phyloP scores from a whole-genome alignment of 192 early-diverging fungal species.

The Backusella australiensis region DNA sequence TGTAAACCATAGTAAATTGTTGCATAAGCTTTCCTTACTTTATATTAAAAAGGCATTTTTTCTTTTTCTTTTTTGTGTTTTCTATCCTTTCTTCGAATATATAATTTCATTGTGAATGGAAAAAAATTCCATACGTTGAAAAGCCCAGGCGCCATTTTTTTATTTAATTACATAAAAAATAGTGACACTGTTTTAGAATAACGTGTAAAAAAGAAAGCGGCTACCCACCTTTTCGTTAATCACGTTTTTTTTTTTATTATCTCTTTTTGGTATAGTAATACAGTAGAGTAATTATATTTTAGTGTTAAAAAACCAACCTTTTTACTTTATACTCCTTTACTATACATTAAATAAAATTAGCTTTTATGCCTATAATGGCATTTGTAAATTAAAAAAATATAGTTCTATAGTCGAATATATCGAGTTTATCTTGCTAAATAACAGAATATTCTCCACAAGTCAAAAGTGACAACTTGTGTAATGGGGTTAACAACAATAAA shows the following conservation, averaged over 20 bases:
- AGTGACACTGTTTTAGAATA: neutral
- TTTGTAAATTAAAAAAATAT: neutral
- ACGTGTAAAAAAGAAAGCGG: neutral
- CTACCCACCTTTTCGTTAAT: neutral
- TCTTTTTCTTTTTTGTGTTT: neutral
- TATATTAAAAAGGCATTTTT: neutral
- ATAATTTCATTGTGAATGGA: neutral
- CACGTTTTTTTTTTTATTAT: constrained; percentile 1
- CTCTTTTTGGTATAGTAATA: constrained; percentile 2
- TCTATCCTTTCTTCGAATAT: neutral
- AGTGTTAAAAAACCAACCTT: constrained; percentile 4
- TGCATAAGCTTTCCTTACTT: neutral
- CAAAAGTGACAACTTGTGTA: neutral
- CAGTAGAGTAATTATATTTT: neutral
- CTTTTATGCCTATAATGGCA: neutral
- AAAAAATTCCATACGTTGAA: neutral
- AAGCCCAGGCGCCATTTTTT: neutral
- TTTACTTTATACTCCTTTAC: neutral
- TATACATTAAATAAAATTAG: neutral
- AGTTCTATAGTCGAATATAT: neutral
- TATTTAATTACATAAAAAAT: neutral
- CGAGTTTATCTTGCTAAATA: neutral
- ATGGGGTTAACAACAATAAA: neutral
- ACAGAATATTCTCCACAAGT: neutral
- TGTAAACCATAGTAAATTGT: neutral